Evolutionary conservation across 106 monocot species (phyloP).

Genomic region (Agapanthus africanus): DNA sequence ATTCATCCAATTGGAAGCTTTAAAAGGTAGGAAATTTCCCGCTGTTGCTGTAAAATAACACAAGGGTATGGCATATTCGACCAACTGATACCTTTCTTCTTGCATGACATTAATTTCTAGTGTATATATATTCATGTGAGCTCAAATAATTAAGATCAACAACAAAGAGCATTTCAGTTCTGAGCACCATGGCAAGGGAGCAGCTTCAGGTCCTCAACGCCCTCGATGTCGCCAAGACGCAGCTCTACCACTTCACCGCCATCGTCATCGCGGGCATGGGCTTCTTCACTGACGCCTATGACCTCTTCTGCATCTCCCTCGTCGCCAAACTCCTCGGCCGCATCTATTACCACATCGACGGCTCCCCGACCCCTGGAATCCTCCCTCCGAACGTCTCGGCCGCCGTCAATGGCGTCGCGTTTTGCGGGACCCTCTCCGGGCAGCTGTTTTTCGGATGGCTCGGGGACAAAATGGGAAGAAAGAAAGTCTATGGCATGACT

Average conservation of each 20-base stretch:
- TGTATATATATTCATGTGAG: too few species aligned
- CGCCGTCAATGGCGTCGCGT: constrained; percentile 86
- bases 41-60: too few species aligned
- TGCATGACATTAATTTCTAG: too few species aligned
- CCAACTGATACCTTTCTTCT: too few species aligned
- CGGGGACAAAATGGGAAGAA: constrained; percentile 83
- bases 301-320: constrained; percentile 90
- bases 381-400: constrained; percentile 71
- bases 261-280: constrained; percentile 90
- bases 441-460: constrained; percentile 96
- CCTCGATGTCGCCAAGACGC: constrained; percentile 77
- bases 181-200: constrained; percentile 2
- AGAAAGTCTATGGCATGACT: constrained; percentile 72
- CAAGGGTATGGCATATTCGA: too few species aligned
- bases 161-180: too few species aligned
- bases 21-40: too few species aligned
- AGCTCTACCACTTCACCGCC: constrained; percentile 78
- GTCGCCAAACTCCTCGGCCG: constrained; percentile 90
- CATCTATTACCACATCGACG: constrained; percentile 43
- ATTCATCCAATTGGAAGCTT: too few species aligned
- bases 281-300: constrained; percentile 97
- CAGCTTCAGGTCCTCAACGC: constrained; percentile 28
- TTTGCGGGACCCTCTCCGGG: constrained; percentile 73
- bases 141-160: too few species aligned
- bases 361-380: constrained; percentile 39